Conservation (phyloP, 805 yeast genomes). For the Candida oleophila region DNA sequence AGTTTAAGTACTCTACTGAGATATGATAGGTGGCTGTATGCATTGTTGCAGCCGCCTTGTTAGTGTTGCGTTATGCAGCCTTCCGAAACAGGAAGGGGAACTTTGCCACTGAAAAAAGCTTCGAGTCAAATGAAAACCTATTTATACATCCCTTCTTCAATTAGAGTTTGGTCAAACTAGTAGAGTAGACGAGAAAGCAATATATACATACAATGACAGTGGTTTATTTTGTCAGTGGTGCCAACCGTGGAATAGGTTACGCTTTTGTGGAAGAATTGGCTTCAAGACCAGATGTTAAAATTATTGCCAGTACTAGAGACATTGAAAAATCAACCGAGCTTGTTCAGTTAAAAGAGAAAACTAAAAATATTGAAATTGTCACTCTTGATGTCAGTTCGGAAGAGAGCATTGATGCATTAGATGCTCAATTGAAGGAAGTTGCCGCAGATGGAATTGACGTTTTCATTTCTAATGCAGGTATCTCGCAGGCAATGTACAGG, state of each 20-base stretch:
- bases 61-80: too few relatives aligned
- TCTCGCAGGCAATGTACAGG: constrained; percentile 11
- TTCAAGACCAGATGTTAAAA: constrained; percentile 22
- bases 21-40: too few relatives aligned
- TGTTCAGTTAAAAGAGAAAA: constrained; percentile 10
- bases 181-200: neutral
- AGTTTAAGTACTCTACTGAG: too few relatives aligned
- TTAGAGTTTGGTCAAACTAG: too few relatives aligned
- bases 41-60: too few relatives aligned
- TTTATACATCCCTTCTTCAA: too few relatives aligned
- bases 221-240: constrained; percentile 28
- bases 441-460: constrained; percentile 26
- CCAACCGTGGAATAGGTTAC: constrained; percentile 41
- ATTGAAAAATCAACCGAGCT: constrained; percentile 19
- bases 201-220: neutral
- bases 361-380: constrained; percentile 16
- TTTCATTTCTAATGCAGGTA: constrained; percentile 34
- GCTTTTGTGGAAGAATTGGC: constrained; percentile 27
- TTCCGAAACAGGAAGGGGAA: too few relatives aligned
- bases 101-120: too few relatives aligned
- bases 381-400: constrained; percentile 17
- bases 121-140: too few relatives aligned
- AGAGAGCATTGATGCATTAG: constrained; percentile 15
- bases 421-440: constrained; percentile 10
- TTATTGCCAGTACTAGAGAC: constrained; percentile 42